Conservation (phyloP, 2,329 filamentous ascomycete species). For the Pyricularia sp. region DNA sequence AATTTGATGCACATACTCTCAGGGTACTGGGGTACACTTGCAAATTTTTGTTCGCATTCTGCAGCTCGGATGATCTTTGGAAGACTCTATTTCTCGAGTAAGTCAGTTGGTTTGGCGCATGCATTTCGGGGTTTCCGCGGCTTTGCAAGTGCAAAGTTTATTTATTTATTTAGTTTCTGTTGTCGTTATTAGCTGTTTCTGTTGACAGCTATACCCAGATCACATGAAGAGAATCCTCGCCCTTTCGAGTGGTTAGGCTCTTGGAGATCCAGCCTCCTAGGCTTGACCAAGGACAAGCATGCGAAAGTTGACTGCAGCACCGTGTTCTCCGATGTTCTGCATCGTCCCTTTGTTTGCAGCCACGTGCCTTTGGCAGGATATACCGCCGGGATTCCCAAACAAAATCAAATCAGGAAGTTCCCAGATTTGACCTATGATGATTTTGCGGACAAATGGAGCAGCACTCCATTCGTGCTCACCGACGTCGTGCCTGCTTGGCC, state of each 20-base stretch:
- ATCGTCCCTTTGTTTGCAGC: constrained; percentile 84
- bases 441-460: constrained; percentile 67
- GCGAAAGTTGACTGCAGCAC: constrained; percentile 60
- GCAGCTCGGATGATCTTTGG: constrained; percentile 80
- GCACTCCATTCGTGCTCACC: constrained; percentile 80
- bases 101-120: constrained; percentile 28
- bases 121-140: background rate
- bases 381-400: constrained; percentile 57
- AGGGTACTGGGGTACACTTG: constrained; percentile 65
- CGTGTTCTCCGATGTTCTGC: constrained; percentile 83
- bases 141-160: background rate
- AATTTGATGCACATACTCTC: constrained; percentile 55
- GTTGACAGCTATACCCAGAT: constrained; percentile 14
- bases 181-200: background rate
- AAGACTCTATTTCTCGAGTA: constrained; percentile 77
- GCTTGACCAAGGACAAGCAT: constrained; percentile 38
- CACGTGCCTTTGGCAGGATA: constrained; percentile 62
- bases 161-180: too few species aligned
- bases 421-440: constrained; percentile 59
- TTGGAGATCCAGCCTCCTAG: constrained; percentile 74
- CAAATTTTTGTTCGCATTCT: constrained; percentile 80
- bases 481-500: constrained; percentile 76
- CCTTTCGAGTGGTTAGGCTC: constrained; percentile 65
- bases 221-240: constrained; percentile 19
- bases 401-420: constrained; percentile 66